Evolutionary conservation across 352 stramenopile species (phyloP), one percentile per base, ranked within the genome.

Genomic region (Elongisporangium undulatum): DNA sequence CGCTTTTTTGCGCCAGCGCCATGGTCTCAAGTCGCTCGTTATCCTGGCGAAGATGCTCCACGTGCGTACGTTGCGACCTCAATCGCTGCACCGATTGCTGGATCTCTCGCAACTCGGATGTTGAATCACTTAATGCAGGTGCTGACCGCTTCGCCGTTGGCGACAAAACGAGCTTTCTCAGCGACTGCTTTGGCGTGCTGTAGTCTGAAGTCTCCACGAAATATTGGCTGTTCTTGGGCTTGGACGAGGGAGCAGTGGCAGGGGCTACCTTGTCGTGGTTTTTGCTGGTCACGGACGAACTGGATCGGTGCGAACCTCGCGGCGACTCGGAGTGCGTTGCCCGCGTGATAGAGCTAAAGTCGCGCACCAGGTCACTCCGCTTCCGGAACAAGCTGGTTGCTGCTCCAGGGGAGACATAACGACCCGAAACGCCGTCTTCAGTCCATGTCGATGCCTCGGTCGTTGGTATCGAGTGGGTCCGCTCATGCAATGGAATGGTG

Each of bases 21-120:
- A 76, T 62, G 9, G 48, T 20, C 45, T 87, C 69, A 21, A 87
- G 67, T 1, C 66, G 67, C 22, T 76, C 68, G 49, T 80, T 87
- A 41, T 67, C 60, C 4, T 77, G 50, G 1, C 66, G 65, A 9
- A 90, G 62, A 16, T 79, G 69, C 60, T 87, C 74, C 34, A 90
- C 79, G 9, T 84, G 77, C 17, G 73, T 66, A 13, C 72, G 75
- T 51, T 90, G 79, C 7, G 73, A 64, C 53, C 75, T 65, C 21
- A 89, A 58, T 21, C 75, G 69, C 56, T 79, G 54, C 15, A 84
- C 74, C 0, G 77, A 87, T 49, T 85, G 67, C 57, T 85, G 72
- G 65, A 87, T 87, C 38, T 87, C 67, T 45, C 48, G 61, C 21
- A 80, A 45, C 49, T 73, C 64, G 15, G 55, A 62, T 2, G 29